Evolutionary conservation across 179 eudicot genomes (phyloP).

Genomic region (Amaranthus tricolor): DNA sequence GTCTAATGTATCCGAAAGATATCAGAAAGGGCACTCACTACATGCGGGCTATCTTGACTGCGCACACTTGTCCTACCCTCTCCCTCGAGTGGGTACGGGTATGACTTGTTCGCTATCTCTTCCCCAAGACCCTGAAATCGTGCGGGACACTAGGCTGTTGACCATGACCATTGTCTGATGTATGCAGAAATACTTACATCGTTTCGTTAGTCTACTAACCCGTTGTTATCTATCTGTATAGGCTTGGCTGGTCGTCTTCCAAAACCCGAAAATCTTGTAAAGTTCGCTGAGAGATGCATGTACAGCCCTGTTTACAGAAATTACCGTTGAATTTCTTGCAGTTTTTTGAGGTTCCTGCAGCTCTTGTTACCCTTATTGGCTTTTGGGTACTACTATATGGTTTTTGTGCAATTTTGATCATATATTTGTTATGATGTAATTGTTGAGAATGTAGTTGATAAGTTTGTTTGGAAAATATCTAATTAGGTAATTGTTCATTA

Average conservation of each 20-base stretch:
- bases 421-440: neutral
- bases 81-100: too few species aligned
- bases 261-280: conserved; percentile 62
- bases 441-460: neutral
- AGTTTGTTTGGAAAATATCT: too few species aligned
- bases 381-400: neutral
- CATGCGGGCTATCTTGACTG: too few species aligned
- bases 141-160: too few species aligned
- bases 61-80: too few species aligned
- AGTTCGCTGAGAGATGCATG: conserved; percentile 85
- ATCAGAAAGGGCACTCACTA: too few species aligned
- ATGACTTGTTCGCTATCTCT: too few species aligned
- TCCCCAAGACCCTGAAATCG: too few species aligned
- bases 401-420: neutral
- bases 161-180: too few species aligned
- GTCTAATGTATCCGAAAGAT: neutral
- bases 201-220: neutral
- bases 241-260: conserved; percentile 88
- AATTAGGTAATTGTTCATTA: too few species aligned
- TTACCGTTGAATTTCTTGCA: conserved; percentile 42
- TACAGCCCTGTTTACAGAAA: conserved; percentile 70
- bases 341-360: neutral
- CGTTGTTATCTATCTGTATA: conserved; percentile 8
- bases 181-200: neutral
- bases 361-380: neutral